A percentile compares a stretch with the other conserved stretches of the same genome.
Conservation (phyloP, 371 early-diverging fungal species). For the Amoeboaphelidium protococcarum region DNA sequence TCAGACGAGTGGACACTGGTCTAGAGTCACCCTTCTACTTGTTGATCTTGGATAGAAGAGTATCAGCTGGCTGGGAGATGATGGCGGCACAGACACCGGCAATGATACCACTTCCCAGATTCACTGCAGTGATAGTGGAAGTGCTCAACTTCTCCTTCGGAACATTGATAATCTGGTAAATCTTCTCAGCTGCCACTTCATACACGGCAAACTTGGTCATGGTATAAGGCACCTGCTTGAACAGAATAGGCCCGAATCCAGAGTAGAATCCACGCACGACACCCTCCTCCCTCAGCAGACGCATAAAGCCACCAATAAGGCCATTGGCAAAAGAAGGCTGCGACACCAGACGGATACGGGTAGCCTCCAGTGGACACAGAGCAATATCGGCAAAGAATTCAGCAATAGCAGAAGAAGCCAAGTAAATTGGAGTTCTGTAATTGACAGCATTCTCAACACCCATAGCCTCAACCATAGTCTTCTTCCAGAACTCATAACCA, state of each 20-base stretch:
- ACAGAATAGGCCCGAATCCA: conserved; percentile 45
- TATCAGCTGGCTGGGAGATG: conserved; percentile 87
- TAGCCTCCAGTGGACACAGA: conserved; percentile 41
- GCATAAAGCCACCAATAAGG: conserved; percentile 27
- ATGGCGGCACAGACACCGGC: conserved; percentile 37
- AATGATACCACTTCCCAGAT: conserved; percentile 22
- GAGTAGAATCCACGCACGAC: conserved; percentile 40
- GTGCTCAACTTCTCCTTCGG: conserved; percentile 25
- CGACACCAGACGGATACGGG: conserved; percentile 46
- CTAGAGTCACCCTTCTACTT: conserved; percentile 26
- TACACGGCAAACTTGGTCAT: conserved; percentile 73
- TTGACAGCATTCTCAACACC: conserved; percentile 44
- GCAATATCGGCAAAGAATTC: conserved; percentile 59
- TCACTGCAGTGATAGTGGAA: conserved; percentile 16
- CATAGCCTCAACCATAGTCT: conserved; percentile 26
- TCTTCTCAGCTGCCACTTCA: conserved; percentile 22
- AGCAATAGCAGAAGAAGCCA: conserved; percentile 51
- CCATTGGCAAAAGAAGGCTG: conserved; percentile 38
- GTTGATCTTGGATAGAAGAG: conserved; percentile 67
- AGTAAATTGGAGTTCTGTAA: conserved; percentile 44
- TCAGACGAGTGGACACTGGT: conserved; percentile 23
- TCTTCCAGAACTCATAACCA: conserved; percentile 57
- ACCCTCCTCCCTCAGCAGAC: conserved; percentile 35
- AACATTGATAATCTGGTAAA: conserved; percentile 16
- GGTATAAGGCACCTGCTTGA: conserved; percentile 76